Evolutionary conservation across 495 filamentous ascomycete genomes (phyloP).

Genomic region (Umbilicaria muhlenbergii): DNA sequence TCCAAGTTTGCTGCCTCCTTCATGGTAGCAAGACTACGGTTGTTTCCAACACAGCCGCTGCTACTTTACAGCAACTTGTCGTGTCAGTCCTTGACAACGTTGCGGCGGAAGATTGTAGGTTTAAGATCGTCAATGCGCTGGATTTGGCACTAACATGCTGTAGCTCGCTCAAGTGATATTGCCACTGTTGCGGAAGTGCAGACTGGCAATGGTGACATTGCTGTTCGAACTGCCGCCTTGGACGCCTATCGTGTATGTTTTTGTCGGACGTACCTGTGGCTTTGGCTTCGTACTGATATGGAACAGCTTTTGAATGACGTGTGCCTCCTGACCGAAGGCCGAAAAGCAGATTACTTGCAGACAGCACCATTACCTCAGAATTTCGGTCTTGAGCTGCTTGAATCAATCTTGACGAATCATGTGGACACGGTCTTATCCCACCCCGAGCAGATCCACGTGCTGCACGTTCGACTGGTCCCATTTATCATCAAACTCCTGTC

Average conservation of each 20-base stretch:
- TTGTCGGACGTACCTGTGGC: too few species aligned
- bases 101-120: conserved; percentile 58
- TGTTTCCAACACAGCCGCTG: conserved; percentile 87
- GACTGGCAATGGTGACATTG: conserved; percentile 41
- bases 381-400: conserved; percentile 81
- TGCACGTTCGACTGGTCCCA: conserved; percentile 71
- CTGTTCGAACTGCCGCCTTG: conserved; percentile 58
- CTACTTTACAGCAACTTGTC: conserved; percentile 86
- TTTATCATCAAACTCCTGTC: conserved; percentile 63
- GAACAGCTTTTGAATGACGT: conserved; percentile 69
- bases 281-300: neutral
- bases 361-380: conserved; percentile 60
- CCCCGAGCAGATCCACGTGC: conserved; percentile 62
- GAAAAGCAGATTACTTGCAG: conserved; percentile 62
- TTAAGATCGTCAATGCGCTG: conserved; percentile 1
- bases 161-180: conserved; percentile 32
- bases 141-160: neutral
- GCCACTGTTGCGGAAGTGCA: conserved; percentile 44
- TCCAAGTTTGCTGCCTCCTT: conserved; percentile 82
- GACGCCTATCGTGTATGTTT: conserved; percentile 61
- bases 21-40: conserved; percentile 82
- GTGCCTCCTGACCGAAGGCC: conserved; percentile 72
- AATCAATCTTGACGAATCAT: conserved; percentile 76
- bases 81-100: conserved; percentile 89
- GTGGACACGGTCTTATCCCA: conserved; percentile 62